Base-by-base conservation (phyloP, 345 rosid genomes). In the Citrus trifoliata region DNA sequence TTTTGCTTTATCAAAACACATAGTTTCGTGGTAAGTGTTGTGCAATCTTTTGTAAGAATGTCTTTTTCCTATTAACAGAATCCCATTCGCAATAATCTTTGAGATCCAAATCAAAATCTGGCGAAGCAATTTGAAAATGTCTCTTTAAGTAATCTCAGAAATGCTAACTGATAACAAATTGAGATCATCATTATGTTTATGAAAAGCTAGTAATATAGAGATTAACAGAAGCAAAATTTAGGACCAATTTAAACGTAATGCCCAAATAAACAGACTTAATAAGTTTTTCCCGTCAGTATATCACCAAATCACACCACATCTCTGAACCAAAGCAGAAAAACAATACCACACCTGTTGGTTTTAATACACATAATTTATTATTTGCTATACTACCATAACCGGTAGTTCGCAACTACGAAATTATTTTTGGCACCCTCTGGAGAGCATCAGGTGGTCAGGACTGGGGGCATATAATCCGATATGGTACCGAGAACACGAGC, bases 381-480 rank as follows among this genome's bases (percentile, higher is more conserved):
- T 53, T 67, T 46, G 51, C 25, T 7, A 67, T 64, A 40, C 12
- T 80, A 71, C 61, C 12, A 55, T 21, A 79, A 53, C 72, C 59
- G 60, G 40, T 9, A 28, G 38, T 19, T 70, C 13, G 19, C 69
- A 59, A 48, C 73, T 19, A n/a, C 30, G 58, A 30, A 27, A 33
- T 78, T 53, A 66, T 51, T 65, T 65, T 14, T 10, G 58, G 76
- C 25, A 48, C 24, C 25, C 32, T 37, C 18, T 8, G 40, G 28
- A 35, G 75, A 16, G 79, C 67, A 46, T 80, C 80, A 94, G 75
- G 99, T 94, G 21, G 98, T 94, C 46, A 96, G 95, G 86, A 94
- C 94, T 25, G 99, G 98, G 27, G 99, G 99, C 79, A 96, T 83
- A 85, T 89, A 94, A 80, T 96, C 99, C 27, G 99, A 93, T 80